Evolutionary conservation across 75 land plant genomes (phyloP).

Genomic region (Azolla pinnata): DNA sequence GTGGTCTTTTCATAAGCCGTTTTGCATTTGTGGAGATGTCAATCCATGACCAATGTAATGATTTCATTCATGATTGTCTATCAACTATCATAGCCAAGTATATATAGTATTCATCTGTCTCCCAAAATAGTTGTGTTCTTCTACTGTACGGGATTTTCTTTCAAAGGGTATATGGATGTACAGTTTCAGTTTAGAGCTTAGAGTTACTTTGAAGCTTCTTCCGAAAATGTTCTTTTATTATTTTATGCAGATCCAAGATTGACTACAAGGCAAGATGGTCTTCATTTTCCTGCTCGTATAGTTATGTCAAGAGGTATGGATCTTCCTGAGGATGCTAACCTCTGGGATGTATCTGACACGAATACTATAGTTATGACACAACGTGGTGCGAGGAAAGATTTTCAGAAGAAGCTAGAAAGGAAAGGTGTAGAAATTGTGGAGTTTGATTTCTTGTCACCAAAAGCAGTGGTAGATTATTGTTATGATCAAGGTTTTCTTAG

Average conservation of each 20-base stretch:
- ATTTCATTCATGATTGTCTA: no score
- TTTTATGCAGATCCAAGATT: constrained; percentile 26
- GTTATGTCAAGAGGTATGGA: constrained; percentile 37
- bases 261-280: constrained; percentile 34
- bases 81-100: no score
- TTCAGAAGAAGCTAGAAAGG: constrained; percentile 16
- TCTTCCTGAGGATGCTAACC: constrained; percentile 31
- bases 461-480: constrained; percentile 30
- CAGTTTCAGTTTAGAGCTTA: no score
- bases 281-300: constrained; percentile 29
- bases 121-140: no score
- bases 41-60: no score
- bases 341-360: constrained; percentile 32
- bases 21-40: no score
- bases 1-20: no score
- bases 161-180: no score
- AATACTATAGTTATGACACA: constrained; percentile 36
- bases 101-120: no score
- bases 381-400: constrained; percentile 23
- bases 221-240: no score
- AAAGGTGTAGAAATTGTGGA: constrained; percentile 43
- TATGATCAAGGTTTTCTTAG: constrained; percentile 27
- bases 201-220: no score
- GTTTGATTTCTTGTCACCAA: constrained; percentile 36
- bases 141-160: no score